phyloP scores from a whole-genome alignment of 2,329 filamentous ascomycete genomes.

The Xylariaceae sp. region DNA sequence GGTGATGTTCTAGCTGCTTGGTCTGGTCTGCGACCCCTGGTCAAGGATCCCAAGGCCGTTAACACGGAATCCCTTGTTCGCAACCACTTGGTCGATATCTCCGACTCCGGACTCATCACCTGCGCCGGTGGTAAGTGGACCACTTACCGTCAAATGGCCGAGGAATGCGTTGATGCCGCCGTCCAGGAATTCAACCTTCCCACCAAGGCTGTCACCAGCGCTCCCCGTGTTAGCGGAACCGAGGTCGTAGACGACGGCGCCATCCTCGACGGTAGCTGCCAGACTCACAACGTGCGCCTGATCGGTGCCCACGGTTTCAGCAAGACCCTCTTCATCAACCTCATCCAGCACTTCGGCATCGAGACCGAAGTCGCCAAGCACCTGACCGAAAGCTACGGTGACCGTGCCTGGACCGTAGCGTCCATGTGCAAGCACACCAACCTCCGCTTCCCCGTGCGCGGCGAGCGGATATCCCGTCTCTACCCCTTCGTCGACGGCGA shows the following conservation, averaged over 20 bases:
- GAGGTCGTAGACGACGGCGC: conserved; percentile 66
- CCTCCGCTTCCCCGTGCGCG: conserved; percentile 74
- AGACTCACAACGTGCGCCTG: conserved; percentile 76
- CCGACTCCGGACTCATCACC: conserved; percentile 73
- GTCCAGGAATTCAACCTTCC: conserved; percentile 62
- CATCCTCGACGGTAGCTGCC: conserved; percentile 60
- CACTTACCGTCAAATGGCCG: conserved; percentile 88
- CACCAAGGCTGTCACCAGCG: conserved; percentile 51
- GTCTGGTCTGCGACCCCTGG: conserved; percentile 81
- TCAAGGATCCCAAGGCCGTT: conserved; percentile 78
- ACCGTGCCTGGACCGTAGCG: conserved; percentile 87
- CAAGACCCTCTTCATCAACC: conserved; percentile 86
- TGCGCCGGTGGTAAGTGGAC: conserved; percentile 91
- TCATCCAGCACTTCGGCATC: conserved; percentile 88
- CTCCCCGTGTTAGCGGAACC: conserved; percentile 64
- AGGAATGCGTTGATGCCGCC: conserved; percentile 80
- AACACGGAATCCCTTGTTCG: conserved; percentile 85
- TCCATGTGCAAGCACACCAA: conserved; percentile 72
- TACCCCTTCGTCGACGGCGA: conserved; percentile 94
- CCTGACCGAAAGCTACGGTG: conserved; percentile 80
- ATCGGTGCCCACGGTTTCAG: conserved; percentile 83
- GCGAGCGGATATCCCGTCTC: conserved; percentile 69
- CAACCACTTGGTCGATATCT: conserved; percentile 77
- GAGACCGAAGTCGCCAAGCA: conserved; percentile 92
- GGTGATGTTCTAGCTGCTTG: conserved; percentile 86